These are phyloP conservation scores for Populus hybrid DNA, from an alignment of 441 rosid genomes.

Conservation along the genomic window DNA sequence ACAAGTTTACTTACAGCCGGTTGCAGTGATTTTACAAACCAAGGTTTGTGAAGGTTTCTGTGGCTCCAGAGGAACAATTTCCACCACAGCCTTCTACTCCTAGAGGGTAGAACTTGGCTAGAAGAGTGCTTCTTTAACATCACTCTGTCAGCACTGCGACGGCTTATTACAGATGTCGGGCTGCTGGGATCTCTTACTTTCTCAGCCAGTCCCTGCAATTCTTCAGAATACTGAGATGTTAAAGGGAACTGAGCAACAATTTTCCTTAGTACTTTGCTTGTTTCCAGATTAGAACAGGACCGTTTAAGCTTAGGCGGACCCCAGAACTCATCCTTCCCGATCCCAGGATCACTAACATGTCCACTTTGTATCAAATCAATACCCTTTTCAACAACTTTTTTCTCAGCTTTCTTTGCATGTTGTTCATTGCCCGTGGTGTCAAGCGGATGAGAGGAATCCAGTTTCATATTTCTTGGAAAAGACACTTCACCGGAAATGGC, in stretches of 20 bases:
- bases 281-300: conserved; percentile 81
- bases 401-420: conserved; percentile 19
- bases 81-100: conserved; percentile 85
- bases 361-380: conserved; percentile 42
- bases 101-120: conserved; percentile 87
- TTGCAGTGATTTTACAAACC: conserved; percentile 36
- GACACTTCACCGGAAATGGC: conserved; percentile 28
- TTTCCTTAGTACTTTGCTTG: conserved; percentile 36
- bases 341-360: conserved; percentile 87
- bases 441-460: conserved; percentile 26
- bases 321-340: conserved; percentile 52
- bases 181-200: conserved; percentile 35
- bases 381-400: conserved; percentile 21
- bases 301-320: conserved; percentile 71
- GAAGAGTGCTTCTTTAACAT: conserved; percentile 92
- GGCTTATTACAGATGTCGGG: conserved; percentile 54
- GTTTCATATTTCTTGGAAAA: conserved; percentile 21
- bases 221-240: conserved; percentile 38
- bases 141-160: conserved; percentile 78
- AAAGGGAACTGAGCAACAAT: conserved; percentile 33
- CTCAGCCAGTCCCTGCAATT: conserved; percentile 27
- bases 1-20: conserved; percentile 15
- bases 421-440: conserved; percentile 31
- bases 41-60: conserved; percentile 62
- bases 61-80: conserved; percentile 95